phyloP scores from a whole-genome alignment of 495 filamentous ascomycete genomes.

The Tuber brumale region DNA sequence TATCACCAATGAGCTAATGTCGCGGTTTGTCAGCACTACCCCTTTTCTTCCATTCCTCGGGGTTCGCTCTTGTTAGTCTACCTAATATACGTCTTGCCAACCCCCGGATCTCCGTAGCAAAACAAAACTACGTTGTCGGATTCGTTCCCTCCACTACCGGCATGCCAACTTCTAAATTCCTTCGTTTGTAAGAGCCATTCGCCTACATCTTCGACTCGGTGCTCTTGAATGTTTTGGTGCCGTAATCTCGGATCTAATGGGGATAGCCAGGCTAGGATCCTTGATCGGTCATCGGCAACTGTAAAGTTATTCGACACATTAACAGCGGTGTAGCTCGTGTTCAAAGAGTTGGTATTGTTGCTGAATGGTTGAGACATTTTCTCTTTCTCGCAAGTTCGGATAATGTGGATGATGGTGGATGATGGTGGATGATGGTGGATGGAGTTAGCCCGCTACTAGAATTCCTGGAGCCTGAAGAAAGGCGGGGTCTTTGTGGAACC shows the following conservation, averaged over 20 bases:
- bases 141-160: too few relatives aligned
- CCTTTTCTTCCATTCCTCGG: neutral
- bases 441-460: too few relatives aligned
- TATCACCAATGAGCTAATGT: neutral
- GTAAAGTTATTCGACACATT: too few relatives aligned
- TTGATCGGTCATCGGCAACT: too few relatives aligned
- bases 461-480: neutral
- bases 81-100: neutral
- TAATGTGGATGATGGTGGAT: neutral
- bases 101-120: neutral
- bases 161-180: too few relatives aligned
- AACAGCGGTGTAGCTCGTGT: neutral
- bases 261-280: too few relatives aligned
- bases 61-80: neutral
- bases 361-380: neutral
- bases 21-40: neutral
- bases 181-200: too few relatives aligned
- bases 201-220: too few relatives aligned
- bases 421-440: too few relatives aligned
- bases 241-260: too few relatives aligned
- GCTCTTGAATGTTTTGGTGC: too few relatives aligned
- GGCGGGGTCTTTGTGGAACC: neutral
- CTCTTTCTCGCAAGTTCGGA: neutral
- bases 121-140: neutral
- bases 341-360: too few relatives aligned